A percentile compares a stretch with the other conserved stretches of the same genome.
Conservation (phyloP, 2,329 filamentous ascomycete genomes). For the Sclerotinia borealis region DNA sequence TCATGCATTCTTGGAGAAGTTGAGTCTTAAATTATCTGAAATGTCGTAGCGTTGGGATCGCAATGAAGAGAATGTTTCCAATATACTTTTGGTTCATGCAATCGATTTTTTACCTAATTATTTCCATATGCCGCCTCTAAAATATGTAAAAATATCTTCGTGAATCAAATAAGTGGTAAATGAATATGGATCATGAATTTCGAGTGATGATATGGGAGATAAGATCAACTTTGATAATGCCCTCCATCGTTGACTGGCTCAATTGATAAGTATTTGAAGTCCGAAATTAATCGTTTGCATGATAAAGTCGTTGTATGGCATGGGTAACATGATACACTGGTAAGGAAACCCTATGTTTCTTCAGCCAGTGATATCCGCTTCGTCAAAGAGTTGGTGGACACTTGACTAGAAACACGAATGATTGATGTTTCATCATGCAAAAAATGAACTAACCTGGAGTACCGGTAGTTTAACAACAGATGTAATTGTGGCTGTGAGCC, state of each 20-base stretch:
- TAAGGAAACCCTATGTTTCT: not conserved
- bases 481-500: not conserved
- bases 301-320: not conserved
- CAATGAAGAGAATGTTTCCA: not conserved
- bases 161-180: not conserved
- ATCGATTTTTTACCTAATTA: not conserved
- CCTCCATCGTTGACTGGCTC: not conserved
- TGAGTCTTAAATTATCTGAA: not conserved
- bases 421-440: slow-evolving; percentile 8
- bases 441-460: not conserved
- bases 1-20: not conserved
- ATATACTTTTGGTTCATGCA: slow-evolving; percentile 5
- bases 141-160: not conserved
- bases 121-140: too few relatives aligned
- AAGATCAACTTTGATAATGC: not conserved
- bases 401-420: not conserved
- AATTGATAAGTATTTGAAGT: not conserved
- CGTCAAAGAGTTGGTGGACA: not conserved
- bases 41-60: slow-evolving; percentile 1
- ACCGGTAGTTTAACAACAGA: not conserved
- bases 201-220: not conserved
- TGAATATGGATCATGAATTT: not conserved
- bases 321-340: slow-evolving; percentile 8
- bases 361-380: slow-evolving; percentile 3
- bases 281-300: slow-evolving; percentile 2